A percentile compares a stretch with the other conserved stretches of the same genome.
These are phyloP conservation scores for Colletotrichum tropicale DNA, from an alignment of 2,329 filamentous ascomycete genomes.

Conservation along the genomic window DNA sequence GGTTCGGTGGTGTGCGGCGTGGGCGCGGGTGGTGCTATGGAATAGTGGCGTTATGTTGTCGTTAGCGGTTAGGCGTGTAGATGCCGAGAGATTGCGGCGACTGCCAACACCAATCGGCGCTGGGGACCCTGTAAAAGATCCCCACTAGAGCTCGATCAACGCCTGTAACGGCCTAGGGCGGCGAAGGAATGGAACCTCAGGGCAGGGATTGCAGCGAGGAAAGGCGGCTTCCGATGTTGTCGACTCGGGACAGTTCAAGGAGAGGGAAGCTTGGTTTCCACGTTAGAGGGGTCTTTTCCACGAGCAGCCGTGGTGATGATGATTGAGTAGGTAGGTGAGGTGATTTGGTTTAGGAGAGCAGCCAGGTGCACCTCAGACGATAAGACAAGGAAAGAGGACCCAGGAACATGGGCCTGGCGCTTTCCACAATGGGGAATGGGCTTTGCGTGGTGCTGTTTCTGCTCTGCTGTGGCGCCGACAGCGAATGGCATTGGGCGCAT, in stretches of 20 bases:
- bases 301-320: not conserved
- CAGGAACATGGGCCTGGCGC: not conserved
- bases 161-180: not conserved
- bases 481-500: not conserved
- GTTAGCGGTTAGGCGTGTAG: not conserved
- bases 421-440: not conserved
- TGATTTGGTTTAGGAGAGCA: not conserved
- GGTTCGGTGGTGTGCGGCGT: not conserved
- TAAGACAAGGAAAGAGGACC: not conserved
- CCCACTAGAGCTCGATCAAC: not conserved
- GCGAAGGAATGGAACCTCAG: not conserved
- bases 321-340: not conserved
- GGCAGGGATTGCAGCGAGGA: not conserved
- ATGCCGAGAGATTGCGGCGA: constrained; percentile 17
- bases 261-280: not conserved
- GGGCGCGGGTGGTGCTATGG: not conserved
- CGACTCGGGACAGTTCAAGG: not conserved
- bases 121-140: not conserved
- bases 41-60: not conserved
- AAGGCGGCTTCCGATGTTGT: not conserved
- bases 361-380: not conserved
- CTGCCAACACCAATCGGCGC: not conserved
- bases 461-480: not conserved
- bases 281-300: not conserved
- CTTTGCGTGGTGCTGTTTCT: not conserved